A percentile compares a stretch with the other conserved stretches of the same genome.
Evolutionary conservation across 2,329 filamentous ascomycete genomes (phyloP).

Genomic region (Mariannaea sp.): DNA sequence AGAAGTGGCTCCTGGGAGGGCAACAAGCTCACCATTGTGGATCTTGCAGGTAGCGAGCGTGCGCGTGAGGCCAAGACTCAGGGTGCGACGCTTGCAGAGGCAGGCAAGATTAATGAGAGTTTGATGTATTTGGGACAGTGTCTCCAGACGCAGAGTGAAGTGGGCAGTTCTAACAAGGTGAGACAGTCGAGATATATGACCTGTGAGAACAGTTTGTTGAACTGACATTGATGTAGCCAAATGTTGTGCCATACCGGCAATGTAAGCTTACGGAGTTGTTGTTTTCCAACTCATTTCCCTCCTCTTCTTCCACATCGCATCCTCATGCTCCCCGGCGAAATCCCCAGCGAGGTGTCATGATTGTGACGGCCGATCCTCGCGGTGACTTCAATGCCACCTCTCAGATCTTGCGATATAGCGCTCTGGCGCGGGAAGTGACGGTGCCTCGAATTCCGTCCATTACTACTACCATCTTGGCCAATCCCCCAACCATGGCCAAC

Average conservation of each 20-base stretch:
- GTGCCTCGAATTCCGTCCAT: conserved; percentile 87
- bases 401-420: conserved; percentile 93
- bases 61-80: conserved; percentile 93
- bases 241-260: conserved; percentile 77
- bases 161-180: conserved; percentile 75
- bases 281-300: conserved; percentile 87
- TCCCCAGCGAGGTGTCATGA: conserved; percentile 91
- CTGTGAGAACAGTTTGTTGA: background rate
- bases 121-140: conserved; percentile 98
- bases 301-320: conserved; percentile 51
- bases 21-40: conserved; percentile 84
- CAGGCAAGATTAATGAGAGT: conserved; percentile 97
- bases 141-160: conserved; percentile 89
- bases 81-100: conserved; percentile 89
- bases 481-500: conserved; percentile 35
- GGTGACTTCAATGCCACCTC: conserved; percentile 97
- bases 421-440: conserved; percentile 88
- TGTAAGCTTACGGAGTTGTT: conserved; percentile 85
- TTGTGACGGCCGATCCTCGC: conserved; percentile 89
- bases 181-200: conserved; percentile 8
- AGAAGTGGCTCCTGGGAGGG: conserved; percentile 68
- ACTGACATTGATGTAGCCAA: conserved; percentile 56
- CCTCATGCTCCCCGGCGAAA: conserved; percentile 55
- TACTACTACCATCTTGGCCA: conserved; percentile 68
- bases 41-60: conserved; percentile 91